Base-by-base conservation (phyloP, 306 rosid species). In the Begonia loranthoides region DNA sequence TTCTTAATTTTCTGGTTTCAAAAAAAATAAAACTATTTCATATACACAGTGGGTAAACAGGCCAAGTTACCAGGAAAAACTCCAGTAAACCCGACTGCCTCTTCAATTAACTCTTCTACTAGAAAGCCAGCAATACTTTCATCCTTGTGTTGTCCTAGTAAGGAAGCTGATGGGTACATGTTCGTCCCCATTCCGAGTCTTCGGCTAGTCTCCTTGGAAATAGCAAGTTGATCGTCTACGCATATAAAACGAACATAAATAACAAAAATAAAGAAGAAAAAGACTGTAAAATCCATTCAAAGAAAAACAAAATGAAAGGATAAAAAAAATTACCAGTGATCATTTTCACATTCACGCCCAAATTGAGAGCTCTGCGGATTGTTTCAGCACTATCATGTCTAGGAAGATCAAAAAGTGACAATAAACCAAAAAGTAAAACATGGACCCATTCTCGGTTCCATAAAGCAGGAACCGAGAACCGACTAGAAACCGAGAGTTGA, bases 331-430 rank as follows among this genome's bases (percentile, higher is more conserved):
- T 28, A 50, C 96, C 96, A 5, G 96, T 87, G 76, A 87, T 87
- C 96, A 87, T 87, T 80, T 87, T 87, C 24, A 87, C 96, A 59
- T 80, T 83, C 22, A 82, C 96, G 16, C 96, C 94, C 7, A 87
- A 87, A 41, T 87, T 94, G 55, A 82, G 87, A 67, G 96, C 92
- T 0, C 81, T 74, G 1, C 93, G 85, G 66, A 83, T 87, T 21
- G 96, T 87, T 77, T 87, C 96, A 3, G 92, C 94, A 64, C 96
- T 87, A 17, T 83, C 96, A 69, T 87, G 96, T 64, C 96, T 79
- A 58, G 96, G 96, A 57, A 94, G 96, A 44, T 87, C 93, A 72
- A 87, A 87, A 61, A 87, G 94, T 48, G 96, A 92, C 62, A 87
- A 58, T 40, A 87, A 76, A 15, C 94, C 96, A 38, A 83, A n/a